Base-by-base conservation (phyloP, 2,329 filamentous ascomycete genomes). In the Fusarium napiforme region DNA sequence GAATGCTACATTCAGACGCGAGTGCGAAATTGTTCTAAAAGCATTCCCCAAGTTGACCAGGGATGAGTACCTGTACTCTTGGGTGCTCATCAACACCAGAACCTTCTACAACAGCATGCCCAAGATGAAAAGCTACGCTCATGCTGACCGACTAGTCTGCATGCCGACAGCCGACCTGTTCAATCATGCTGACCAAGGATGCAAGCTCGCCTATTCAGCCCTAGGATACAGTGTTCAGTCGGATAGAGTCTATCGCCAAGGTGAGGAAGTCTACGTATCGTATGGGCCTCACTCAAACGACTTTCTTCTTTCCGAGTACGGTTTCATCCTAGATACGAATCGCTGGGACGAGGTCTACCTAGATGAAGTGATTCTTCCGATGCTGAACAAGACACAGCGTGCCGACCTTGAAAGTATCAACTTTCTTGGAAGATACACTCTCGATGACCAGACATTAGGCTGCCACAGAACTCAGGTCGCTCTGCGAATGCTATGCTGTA, bases 141-240 rank as follows among this genome's bases (percentile, higher is more conserved):
- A 82, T 76, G 80, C 87, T 73, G 92, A 93, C 75, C 89, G 89
- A 76, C 89, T 93, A 84, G 89, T 89, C 15, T 86, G 94, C 73
- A 91, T 91, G 80, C 93, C 93, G 2, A 91, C 93, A 40, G 90
- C 92, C 3, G 93, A 95, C 79, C 89, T 93, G 62, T 92, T 94
- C 84, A 95, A 89, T 75, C 87, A 88, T 73, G 80, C 83, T 28
- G 82, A 84, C 32, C 72, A 73, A 18, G 85, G 87, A 12, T 91
- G 90, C 78, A 79, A 83, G 23, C 89, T 91, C 0, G 79, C 81
- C 7, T 89, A 88, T 76, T 79, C 83, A 9, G 82, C 86, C 43
- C 74, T 74, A 15, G 85, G 86, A 34, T 91, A 90, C 42, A 91
- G 89, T 80, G 80, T 84, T 19, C 89, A 90, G 2, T 78, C 83